Evolutionary conservation across 2,329 filamentous ascomycete genomes (phyloP).

Genomic region (Chaetomium olivaceum): DNA sequence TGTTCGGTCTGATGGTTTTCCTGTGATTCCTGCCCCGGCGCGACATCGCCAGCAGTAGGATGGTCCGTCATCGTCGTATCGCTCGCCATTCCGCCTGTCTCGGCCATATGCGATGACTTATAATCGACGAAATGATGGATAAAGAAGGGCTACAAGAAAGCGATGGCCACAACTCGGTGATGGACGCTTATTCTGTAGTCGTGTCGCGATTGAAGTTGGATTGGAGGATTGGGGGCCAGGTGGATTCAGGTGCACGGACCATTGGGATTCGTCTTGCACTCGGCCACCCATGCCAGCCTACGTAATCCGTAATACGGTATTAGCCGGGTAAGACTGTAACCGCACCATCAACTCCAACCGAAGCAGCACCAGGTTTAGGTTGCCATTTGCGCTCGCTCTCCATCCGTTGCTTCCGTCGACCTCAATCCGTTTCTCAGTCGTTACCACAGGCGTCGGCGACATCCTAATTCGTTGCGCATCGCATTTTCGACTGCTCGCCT

Average conservation of each 20-base stretch:
- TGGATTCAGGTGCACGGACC: slow-evolving; percentile 18
- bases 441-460: background rate
- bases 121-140: background rate
- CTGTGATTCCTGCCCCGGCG: background rate
- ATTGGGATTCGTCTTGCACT: background rate
- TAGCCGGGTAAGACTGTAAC: background rate
- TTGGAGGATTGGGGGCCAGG: slow-evolving; percentile 1
- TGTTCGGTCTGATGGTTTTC: background rate
- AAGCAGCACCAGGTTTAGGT: slow-evolving; percentile 15
- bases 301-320: slow-evolving; percentile 25
- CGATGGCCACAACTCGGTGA: background rate
- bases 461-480: background rate
- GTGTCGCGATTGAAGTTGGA: slow-evolving; percentile 9
- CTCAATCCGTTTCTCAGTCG: background rate
- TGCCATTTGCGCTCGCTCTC: background rate
- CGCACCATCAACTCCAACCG: slow-evolving; percentile 13
- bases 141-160: slow-evolving; percentile 32
- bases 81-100: background rate
- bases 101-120: background rate
- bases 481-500: background rate
- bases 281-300: background rate
- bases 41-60: background rate
- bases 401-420: background rate
- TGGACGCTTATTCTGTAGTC: slow-evolving; percentile 32
- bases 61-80: background rate